phyloP scores from a whole-genome alignment of 345 rosid species.

The Aethionema arabicum region DNA sequence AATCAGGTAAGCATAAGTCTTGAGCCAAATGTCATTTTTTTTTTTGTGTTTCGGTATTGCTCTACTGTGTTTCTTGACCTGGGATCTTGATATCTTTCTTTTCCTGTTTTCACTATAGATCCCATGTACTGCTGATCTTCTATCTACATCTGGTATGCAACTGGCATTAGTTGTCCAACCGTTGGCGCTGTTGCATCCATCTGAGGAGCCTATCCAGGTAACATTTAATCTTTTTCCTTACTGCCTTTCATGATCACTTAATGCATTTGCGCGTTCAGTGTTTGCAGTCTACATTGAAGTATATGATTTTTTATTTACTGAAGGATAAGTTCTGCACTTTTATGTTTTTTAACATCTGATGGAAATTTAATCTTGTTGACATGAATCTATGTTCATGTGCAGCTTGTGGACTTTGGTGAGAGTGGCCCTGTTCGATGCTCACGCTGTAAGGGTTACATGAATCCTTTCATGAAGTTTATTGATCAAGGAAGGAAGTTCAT shows the following conservation, averaged over 20 bases:
- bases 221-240: conserved; percentile 14
- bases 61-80: conserved; percentile 3
- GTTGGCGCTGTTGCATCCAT: conserved; percentile 88
- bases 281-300: conserved; percentile 2
- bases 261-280: conserved; percentile 9
- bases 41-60: conserved; percentile 7
- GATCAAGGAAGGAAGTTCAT: conserved; percentile 87
- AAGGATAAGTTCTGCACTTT: background rate
- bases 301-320: background rate
- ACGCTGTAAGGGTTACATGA: conserved; percentile 89
- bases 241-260: conserved; percentile 18
- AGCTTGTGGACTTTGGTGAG: conserved; percentile 95
- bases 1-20: conserved; percentile 62
- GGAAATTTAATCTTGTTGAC: background rate
- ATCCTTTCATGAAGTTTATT: conserved; percentile 85
- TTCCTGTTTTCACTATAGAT: conserved; percentile 50
- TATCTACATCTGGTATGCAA: conserved; percentile 93
- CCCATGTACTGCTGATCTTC: conserved; percentile 91
- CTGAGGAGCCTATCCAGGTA: conserved; percentile 96
- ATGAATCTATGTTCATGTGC: conserved; percentile 26
- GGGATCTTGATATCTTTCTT: conserved; percentile 20
- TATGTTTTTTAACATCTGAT: background rate
- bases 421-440: conserved; percentile 90
- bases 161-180: conserved; percentile 88
- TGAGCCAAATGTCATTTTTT: conserved; percentile 9